Conservation (phyloP, 108 stramenopile genomes). For the Schizochytrium sp. region DNA sequence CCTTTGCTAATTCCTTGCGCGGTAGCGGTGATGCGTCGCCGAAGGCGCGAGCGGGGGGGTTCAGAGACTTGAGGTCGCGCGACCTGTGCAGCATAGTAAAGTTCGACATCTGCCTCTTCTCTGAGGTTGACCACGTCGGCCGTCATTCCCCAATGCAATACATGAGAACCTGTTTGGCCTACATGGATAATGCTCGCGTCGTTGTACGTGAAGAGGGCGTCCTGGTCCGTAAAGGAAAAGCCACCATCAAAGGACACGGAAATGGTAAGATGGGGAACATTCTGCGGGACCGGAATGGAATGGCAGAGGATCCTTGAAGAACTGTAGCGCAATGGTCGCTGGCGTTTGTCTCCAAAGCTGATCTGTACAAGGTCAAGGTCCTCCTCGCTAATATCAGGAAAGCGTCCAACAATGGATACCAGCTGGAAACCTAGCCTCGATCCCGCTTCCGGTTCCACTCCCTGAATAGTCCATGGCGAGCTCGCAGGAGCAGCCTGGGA, state of each 20-base stretch:
- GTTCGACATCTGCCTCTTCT: not conserved
- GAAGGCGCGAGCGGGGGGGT: not conserved
- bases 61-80: not conserved
- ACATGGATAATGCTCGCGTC: not conserved
- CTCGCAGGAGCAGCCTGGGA: too few relatives aligned
- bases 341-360: not conserved
- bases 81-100: not conserved
- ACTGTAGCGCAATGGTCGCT: not conserved
- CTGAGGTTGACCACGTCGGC: not conserved
- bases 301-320: not conserved
- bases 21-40: too few relatives aligned
- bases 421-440: not conserved
- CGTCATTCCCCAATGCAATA: not conserved
- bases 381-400: not conserved
- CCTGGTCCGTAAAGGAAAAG: not conserved
- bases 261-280: not conserved
- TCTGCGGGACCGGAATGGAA: not conserved
- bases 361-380: not conserved
- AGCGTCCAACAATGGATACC: not conserved
- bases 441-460: not conserved
- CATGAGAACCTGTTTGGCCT: not conserved
- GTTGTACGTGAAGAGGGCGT: not conserved
- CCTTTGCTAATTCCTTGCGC: too few relatives aligned
- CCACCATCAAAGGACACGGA: not conserved
- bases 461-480: too few relatives aligned